phyloP scores from a whole-genome alignment of 2,329 filamentous ascomycete species.

The Trematosphaeria pertusa region DNA sequence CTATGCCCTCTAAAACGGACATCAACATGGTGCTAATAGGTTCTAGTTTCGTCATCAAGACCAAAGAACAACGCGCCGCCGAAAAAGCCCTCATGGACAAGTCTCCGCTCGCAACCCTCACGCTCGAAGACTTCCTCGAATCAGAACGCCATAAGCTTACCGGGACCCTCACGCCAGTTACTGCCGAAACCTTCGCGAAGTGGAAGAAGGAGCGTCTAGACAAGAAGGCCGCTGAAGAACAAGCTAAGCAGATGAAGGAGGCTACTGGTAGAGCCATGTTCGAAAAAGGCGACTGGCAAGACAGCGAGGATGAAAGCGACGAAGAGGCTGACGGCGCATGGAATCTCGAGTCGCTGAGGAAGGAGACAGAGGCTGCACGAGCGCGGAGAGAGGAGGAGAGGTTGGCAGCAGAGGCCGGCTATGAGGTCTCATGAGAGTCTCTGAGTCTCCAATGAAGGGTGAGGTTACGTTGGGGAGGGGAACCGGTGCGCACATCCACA shows the following conservation, averaged over 20 bases:
- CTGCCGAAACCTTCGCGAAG: slow-evolving; percentile 87
- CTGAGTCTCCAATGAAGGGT: not conserved
- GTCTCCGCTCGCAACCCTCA: slow-evolving; percentile 90
- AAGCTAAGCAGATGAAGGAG: slow-evolving; percentile 90
- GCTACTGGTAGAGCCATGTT: slow-evolving; percentile 94
- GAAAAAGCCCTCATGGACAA: slow-evolving; percentile 98
- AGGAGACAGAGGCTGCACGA: slow-evolving; percentile 81
- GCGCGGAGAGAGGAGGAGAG: slow-evolving; percentile 80
- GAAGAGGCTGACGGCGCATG: slow-evolving; percentile 67
- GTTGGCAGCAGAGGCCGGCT: slow-evolving; percentile 42
- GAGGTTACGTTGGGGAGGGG: not conserved
- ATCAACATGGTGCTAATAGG: slow-evolving; percentile 16
- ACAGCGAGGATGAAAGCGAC: slow-evolving; percentile 58
- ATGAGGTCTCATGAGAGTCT: slow-evolving; percentile 25
- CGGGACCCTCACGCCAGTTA: slow-evolving; percentile 91
- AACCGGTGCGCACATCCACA: slow-evolving; percentile 17
- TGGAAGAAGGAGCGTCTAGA: slow-evolving; percentile 95
- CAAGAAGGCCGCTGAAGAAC: slow-evolving; percentile 95
- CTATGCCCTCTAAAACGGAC: not conserved
- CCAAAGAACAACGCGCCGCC: slow-evolving; percentile 92
- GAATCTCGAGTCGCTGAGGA: slow-evolving; percentile 82
- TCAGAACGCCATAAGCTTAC: slow-evolving; percentile 95
- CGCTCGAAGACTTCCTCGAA: slow-evolving; percentile 96
- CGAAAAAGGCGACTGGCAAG: slow-evolving; percentile 92
- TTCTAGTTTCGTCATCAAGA: slow-evolving; percentile 89